Evolutionary conservation across 805 yeast genomes (phyloP), one percentile per base, ranked within the genome.

Genomic region (Yarrowia sp.): DNA sequence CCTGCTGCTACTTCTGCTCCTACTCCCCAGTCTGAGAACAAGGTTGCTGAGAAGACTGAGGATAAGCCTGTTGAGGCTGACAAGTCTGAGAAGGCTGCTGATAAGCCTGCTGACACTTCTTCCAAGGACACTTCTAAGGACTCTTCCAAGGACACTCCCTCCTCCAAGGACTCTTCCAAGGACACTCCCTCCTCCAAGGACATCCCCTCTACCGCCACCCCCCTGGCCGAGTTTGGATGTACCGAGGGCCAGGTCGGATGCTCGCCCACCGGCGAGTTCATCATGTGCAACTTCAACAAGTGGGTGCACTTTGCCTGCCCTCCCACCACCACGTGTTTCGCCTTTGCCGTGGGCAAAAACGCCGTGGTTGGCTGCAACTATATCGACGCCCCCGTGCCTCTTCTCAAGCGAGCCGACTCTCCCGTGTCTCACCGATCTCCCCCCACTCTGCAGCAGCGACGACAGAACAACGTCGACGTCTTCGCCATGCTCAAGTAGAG

Each of bases 261-360:
- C 72, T 71, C 81, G 26, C 70, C 79, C 6, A 75, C 76, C 68
- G 89, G 87, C 36, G 65, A 76, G 19, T 79, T 81, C 68, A 85
- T 88, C 17, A 75, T 85, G 49, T 86, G 90, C 74, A 79, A 82
- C 69, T 77, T 76, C 70, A 85, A 86, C 41, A 65, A 73, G 24
- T 87, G 90, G 90, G 87, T 83, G 14, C 71, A 69, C 19, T 78
- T 80, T 70, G 78, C 74, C 41, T 86, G 91, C 76, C 82, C 88
- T n/a, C 75, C 81, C 2, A 87, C 88, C 51, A 85, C 90, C 3
- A 78, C 84, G 1, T 86, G 91, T 74, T 81, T 77, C 68, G 88
- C 89, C 24, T 70, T 71, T 38, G 78, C 76, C 64, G 76, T 75
- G 51, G 71, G 74, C n/a, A 68, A 68, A 36, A 67, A 67, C 36